Evolutionary conservation across 768 basidiomycete genomes (phyloP).

Genomic region (Boletus rubropictus): DNA sequence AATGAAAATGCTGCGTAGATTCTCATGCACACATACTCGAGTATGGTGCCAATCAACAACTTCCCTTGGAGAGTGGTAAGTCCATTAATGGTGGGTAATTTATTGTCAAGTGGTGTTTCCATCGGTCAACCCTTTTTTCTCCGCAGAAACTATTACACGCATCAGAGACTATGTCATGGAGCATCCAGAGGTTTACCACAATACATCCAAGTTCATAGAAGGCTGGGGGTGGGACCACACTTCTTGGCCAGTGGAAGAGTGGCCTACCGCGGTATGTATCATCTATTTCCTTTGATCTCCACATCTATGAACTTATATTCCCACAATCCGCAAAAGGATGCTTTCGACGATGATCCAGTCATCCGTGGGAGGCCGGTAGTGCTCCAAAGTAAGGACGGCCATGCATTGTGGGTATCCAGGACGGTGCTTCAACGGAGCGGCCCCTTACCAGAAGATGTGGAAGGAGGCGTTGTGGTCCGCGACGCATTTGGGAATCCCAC

Average conservation of each 20-base stretch:
- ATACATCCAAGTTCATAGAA: constrained; percentile 58
- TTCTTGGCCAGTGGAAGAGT: constrained; percentile 51
- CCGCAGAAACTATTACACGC: constrained; percentile 54
- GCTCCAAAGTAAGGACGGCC: constrained; percentile 81
- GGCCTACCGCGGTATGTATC: constrained; percentile 63
- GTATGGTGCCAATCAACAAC: constrained; percentile 61
- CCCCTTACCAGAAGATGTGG: constrained; percentile 61
- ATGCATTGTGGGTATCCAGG: constrained; percentile 82
- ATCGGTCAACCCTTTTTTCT: neutral
- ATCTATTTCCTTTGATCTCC: neutral
- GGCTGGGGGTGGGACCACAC: constrained; percentile 95
- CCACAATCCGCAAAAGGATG: constrained; percentile 43
- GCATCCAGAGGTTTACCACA: constrained; percentile 49
- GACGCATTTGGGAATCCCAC: constrained; percentile 63
- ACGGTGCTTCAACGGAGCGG: constrained; percentile 51
- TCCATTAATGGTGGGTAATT: constrained; percentile 48
- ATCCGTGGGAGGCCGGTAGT: constrained; percentile 66
- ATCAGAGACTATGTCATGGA: constrained; percentile 56
- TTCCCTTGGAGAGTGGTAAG: constrained; percentile 58
- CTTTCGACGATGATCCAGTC: constrained; percentile 65
- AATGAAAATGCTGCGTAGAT: constrained; percentile 38
- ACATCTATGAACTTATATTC: neutral
- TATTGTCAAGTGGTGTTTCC: neutral
- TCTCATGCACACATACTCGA: constrained; percentile 77
- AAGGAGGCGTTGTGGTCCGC: constrained; percentile 77